These are phyloP conservation scores for Blastocystis sp. DNA, from an alignment of 352 stramenopile genomes.

Conservation along the genomic window DNA sequence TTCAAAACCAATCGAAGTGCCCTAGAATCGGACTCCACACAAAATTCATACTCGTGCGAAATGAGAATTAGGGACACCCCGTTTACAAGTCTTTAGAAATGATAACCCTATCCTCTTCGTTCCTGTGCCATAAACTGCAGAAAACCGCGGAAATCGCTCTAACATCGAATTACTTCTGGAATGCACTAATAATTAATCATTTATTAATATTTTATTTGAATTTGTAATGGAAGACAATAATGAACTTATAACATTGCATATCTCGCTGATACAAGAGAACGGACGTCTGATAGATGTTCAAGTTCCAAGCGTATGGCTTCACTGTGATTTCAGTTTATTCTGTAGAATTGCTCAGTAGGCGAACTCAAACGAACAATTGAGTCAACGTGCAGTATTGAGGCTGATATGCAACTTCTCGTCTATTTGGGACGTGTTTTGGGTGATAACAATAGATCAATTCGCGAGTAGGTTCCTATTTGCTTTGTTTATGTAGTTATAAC, in stretches of 20 bases:
- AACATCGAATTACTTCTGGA: too few species aligned
- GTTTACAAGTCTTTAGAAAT: neutral
- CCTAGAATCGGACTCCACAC: neutral
- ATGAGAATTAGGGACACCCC: neutral
- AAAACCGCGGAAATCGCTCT: neutral
- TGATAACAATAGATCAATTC: neutral
- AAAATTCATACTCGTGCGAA: neutral
- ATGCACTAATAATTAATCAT: neutral
- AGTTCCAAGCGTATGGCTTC: neutral
- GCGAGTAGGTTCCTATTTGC: neutral
- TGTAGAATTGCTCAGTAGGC: slow-evolving; percentile 1
- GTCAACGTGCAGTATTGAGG: neutral
- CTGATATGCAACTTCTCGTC: neutral
- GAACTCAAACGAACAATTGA: neutral
- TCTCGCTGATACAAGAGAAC: neutral
- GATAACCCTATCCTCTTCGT: neutral
- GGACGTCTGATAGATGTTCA: neutral
- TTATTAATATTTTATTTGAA: neutral
- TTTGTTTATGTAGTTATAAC: neutral
- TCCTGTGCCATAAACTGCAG: neutral
- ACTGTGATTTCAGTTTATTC: neutral
- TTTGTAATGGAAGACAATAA: neutral
- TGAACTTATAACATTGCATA: neutral
- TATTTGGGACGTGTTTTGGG: slow-evolving; percentile 21
- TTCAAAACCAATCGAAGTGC: neutral